Percentiles rank a stretch among this genome's conserved stretches.
Conservation (phyloP, 768 basidiomycete genomes). For the Lentinula boryana region DNA sequence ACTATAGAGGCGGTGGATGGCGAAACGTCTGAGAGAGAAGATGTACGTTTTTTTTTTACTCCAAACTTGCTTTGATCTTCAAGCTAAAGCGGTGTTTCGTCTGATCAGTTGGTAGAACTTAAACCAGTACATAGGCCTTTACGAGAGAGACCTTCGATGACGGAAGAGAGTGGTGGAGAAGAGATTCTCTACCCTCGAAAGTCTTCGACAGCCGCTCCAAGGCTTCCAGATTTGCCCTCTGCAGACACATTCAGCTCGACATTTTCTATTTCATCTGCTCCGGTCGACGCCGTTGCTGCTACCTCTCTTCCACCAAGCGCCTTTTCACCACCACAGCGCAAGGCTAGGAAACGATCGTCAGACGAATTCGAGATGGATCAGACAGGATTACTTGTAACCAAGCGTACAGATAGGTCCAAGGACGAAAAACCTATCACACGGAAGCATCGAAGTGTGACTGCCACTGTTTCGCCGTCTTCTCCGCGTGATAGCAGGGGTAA, state of each 20-base stretch:
- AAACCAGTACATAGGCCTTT: constrained; percentile 42
- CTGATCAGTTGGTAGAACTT: constrained; percentile 34
- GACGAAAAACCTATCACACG: constrained; percentile 42
- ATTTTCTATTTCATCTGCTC: constrained; percentile 22
- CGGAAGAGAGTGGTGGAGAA: constrained; percentile 85
- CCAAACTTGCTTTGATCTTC: not conserved
- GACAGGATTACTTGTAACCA: constrained; percentile 52
- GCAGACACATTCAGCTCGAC: constrained; percentile 6
- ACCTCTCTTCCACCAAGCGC: constrained; percentile 58
- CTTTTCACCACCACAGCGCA: constrained; percentile 46
- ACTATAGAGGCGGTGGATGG: constrained; percentile 85
- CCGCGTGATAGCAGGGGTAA: constrained; percentile 42
- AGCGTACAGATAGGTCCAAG: constrained; percentile 31
- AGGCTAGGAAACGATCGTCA: constrained; percentile 69
- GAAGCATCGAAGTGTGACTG: constrained; percentile 70
- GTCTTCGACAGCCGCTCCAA: constrained; percentile 21
- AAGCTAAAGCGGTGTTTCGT: not conserved
- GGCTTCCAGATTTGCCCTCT: constrained; percentile 10
- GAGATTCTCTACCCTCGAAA: constrained; percentile 86
- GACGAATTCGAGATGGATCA: constrained; percentile 83
- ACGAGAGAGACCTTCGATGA: constrained; percentile 57
- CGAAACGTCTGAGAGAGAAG: constrained; percentile 64
- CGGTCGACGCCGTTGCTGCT: constrained; percentile 15
- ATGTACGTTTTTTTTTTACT: constrained; percentile 35
- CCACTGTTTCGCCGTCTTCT: constrained; percentile 31